Evolutionary conservation across 169 alveolate species (phyloP).

Genomic region (Plasmodium relictum): DNA sequence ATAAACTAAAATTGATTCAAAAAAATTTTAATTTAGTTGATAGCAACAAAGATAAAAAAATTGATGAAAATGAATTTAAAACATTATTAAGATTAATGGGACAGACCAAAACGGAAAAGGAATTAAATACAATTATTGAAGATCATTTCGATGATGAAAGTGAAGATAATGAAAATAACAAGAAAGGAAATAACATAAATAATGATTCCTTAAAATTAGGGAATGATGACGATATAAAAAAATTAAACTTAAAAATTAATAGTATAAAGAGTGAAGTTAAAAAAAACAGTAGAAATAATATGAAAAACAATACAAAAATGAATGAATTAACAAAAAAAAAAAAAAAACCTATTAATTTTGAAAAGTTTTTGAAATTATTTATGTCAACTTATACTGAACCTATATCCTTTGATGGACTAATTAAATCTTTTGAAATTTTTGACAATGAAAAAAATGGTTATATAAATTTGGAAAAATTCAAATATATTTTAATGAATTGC

Average conservation of each 20-base stretch:
- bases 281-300: neutral
- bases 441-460: conserved; percentile 76
- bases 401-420: conserved; percentile 37
- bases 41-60: conserved; percentile 51
- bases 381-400: conserved; percentile 61
- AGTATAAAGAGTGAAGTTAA: conserved; percentile 14
- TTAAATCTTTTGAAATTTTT: conserved; percentile 67
- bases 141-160: conserved; percentile 45
- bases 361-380: conserved; percentile 64
- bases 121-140: conserved; percentile 34
- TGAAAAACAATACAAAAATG: neutral
- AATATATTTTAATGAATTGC: conserved; percentile 49
- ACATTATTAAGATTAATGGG: conserved; percentile 58
- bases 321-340: conserved; percentile 10
- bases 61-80: conserved; percentile 47
- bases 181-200: conserved; percentile 1
- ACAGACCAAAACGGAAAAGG: conserved; percentile 69
- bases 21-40: conserved; percentile 68
- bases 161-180: conserved; percentile 11
- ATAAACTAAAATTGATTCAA: conserved; percentile 48
- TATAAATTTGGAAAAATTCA: conserved; percentile 19
- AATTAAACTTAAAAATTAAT: conserved; percentile 27
- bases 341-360: conserved; percentile 71
- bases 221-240: conserved; percentile 38
- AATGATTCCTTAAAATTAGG: conserved; percentile 12